Evolutionary conservation across 2,329 filamentous ascomycete genomes (phyloP), one percentile per base, ranked within the genome.

Genomic region (Alternaria sp.): DNA sequence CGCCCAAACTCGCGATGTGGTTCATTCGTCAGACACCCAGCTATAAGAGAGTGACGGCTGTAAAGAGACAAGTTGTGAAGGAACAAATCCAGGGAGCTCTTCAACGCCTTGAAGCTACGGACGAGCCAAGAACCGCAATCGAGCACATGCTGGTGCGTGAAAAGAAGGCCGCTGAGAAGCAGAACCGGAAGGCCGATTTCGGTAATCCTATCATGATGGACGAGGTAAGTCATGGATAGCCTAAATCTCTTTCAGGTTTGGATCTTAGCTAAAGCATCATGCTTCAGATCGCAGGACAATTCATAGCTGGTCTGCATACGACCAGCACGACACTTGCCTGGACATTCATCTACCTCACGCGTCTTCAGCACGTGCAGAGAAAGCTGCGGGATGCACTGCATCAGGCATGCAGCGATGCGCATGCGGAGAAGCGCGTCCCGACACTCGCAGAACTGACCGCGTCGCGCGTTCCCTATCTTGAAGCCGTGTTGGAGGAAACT

Each of bases 401-500:
- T 23, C 15, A 32, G 7, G 57, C 45, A 9, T 51, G 17, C 13
- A 23, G 6, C 13, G 26, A 23, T 7, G 64, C 64, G 3, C 5
- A 17, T 15, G 36, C n/a, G 12, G 59, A 67, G 46, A 30, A 56
- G 21, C 51, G 64, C 4, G 23, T 10, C 3, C 64, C 62, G 9
- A 52, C 58, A 4, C 26, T 23, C 13, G 30, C 15, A 9, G 66
- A 68, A 52, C 8, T 67, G 12, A 12, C n/a, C 5, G 30, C 43
- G 11, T 12, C 45, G 4, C 50, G 30, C 8, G 19, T 61, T 9
- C 66, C 64, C 1, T 84, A 84, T 57, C 77, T 84, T 6, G 81
- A 83, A 46, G 82, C 78, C 1, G 65, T 74, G 1, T 70, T 81
- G 6, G 82, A 84, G 56, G 83, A 85, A 57, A 74, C 76, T 5